A percentile compares a stretch with the other conserved stretches of the same genome.
These are phyloP conservation scores for Gastrolobium villosum DNA, from an alignment of 306 rosid genomes.

Conservation along the genomic window DNA sequence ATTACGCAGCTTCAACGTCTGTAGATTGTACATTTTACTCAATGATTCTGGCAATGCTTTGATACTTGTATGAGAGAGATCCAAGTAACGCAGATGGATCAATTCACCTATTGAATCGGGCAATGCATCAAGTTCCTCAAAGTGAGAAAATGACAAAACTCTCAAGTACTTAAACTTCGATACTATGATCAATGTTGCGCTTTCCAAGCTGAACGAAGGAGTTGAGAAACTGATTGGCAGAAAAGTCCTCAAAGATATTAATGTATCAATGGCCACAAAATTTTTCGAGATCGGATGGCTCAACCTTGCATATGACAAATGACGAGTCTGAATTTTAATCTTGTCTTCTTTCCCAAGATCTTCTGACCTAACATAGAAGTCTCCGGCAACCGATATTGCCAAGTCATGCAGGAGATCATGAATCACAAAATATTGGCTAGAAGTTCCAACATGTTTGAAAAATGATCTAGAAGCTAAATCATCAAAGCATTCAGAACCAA, in stretches of 20 bases:
- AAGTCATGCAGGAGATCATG: conserved; percentile 33
- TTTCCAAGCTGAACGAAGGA: not conserved
- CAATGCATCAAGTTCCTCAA: not conserved
- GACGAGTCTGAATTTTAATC: not conserved
- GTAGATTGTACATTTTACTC: not conserved
- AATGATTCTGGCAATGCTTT: not conserved
- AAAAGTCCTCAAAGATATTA: not conserved
- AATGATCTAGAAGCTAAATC: conserved; percentile 40
- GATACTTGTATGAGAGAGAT: not conserved
- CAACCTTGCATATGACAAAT: conserved; percentile 3
- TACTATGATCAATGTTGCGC: not conserved
- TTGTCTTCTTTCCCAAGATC: not conserved
- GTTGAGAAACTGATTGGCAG: not conserved
- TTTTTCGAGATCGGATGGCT: too few species aligned
- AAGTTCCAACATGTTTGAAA: not conserved
- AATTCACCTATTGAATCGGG: not conserved
- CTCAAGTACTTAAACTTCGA: not conserved
- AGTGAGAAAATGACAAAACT: not conserved
- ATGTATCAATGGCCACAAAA: not conserved
- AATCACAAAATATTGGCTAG: not conserved
- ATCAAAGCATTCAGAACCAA: conserved; percentile 31
- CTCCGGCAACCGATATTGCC: conserved; percentile 12
- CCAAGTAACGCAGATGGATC: not conserved
- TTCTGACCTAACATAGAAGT: not conserved
- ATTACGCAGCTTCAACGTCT: not conserved